Base-by-base conservation (phyloP, 306 rosid genomes). In the Vigna trinervia region DNA sequence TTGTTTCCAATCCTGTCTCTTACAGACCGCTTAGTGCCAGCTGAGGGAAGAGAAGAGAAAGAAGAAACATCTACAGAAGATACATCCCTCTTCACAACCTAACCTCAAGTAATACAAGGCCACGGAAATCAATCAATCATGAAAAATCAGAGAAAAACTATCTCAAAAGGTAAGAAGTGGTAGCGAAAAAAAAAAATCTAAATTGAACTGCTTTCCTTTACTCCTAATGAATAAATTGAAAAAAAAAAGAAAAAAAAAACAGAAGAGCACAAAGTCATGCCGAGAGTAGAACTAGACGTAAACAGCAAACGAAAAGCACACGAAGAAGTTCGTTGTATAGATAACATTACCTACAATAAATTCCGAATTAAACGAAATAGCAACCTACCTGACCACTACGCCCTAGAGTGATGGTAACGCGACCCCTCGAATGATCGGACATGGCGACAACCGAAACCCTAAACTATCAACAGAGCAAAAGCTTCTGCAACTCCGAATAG, bases 321-420 rank as follows among this genome's bases (percentile, higher is more conserved):
- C 4, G 34, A 3, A 56, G 6, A 74, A 81, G 71, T 52, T 77
- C 39, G 5, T 52, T 69, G 32, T 14, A 69, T 23, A 50, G n/a
- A 57, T 12, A 48, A 32, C 12, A 59, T 12, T 61, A 61, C 15
- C 43, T 52, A 19, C 1, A 75, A 58, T 45, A 47, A 2, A 5
- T 43, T 59, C 38, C 12, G 68, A 81, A 72, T 36, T 5, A 26
- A 2, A 71, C 45, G 26, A 59, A 39, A 60, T 68, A 26, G 73
- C 23, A 54, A 43, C 15, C 13, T 78, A 96, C 99, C 93, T 90
- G 97, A 30, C 96, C 97, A 72, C 92, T 82, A 15, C 96, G 94
- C 70, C 97, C 99, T 51, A 96, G 91, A 46, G 97, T 92, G 56
- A 96, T 93, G 79, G 98, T 92, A 78, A 95, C 94, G 72, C 92